These are phyloP conservation scores for Capsicum rhomboideum DNA, from an alignment of 257 asterid species.

Conservation along the genomic window DNA sequence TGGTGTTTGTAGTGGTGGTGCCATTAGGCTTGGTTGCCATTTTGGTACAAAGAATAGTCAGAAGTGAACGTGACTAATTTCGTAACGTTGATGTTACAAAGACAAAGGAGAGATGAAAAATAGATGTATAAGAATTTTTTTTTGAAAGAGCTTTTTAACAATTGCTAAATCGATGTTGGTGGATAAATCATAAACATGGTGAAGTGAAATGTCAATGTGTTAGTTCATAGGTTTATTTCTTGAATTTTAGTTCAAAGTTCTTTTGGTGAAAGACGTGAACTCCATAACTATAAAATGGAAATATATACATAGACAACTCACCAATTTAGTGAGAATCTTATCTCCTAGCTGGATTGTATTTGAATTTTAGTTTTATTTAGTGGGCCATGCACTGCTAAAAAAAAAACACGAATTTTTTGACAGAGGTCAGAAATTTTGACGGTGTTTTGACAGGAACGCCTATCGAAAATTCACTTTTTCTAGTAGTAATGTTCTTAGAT, in stretches of 20 bases:
- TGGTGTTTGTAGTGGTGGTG: background rate
- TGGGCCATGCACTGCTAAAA: fast-evolving
- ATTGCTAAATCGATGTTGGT: background rate
- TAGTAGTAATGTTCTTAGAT: background rate
- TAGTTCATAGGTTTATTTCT: background rate
- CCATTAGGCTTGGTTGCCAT: background rate
- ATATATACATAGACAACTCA: background rate
- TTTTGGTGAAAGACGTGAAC: constrained; percentile 4
- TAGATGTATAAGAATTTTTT: background rate
- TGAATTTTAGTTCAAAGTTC: background rate
- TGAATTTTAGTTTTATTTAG: background rate
- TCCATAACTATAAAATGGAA: background rate
- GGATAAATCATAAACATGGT: background rate
- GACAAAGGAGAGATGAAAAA: background rate
- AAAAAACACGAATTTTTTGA: background rate
- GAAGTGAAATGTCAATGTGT: background rate
- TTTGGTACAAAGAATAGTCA: background rate
- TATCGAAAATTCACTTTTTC: too few species aligned
- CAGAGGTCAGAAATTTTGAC: too few species aligned
- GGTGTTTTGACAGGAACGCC: too few species aligned
- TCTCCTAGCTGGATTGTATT: background rate
- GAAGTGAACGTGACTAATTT: background rate
- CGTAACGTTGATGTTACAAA: background rate
- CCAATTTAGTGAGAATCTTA: background rate
- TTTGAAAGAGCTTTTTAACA: background rate